Evolutionary conservation across 208 protist genomes (phyloP).

Genomic region (Wallacemonas sp.): DNA sequence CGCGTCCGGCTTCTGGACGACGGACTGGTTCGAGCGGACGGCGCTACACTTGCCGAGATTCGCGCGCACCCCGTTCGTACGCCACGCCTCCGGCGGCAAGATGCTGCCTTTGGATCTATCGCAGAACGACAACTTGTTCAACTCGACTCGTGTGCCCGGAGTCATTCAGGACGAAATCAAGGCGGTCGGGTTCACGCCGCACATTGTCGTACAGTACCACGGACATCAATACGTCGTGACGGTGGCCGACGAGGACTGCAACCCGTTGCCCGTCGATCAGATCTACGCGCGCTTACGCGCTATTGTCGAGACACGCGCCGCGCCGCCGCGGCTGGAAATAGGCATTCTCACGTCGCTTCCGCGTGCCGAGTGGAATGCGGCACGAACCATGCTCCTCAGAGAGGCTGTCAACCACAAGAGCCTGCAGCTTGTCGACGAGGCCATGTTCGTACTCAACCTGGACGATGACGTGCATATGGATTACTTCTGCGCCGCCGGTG

Average conservation of each 20-base stretch:
- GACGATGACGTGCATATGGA: conserved; percentile 49
- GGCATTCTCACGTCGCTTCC: conserved; percentile 62
- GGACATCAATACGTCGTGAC: conserved; percentile 75
- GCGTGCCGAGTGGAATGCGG: conserved; percentile 63
- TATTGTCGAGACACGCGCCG: conserved; percentile 40
- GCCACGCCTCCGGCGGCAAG: conserved; percentile 40
- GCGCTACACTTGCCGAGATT: conserved; percentile 58
- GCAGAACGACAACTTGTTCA: conserved; percentile 81
- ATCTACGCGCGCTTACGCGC: conserved; percentile 75
- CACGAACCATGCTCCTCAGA: conserved; percentile 52
- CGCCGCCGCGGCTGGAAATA: conserved; percentile 41
- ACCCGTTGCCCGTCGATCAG: conserved; percentile 62
- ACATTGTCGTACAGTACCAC: conserved; percentile 76
- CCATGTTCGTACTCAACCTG: conserved; percentile 82
- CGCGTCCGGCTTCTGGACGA: conserved; percentile 37
- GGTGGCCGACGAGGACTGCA: conserved; percentile 67
- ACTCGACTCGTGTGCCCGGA: conserved; percentile 74
- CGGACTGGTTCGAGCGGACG: conserved; percentile 83
- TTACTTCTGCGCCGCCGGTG: conserved; percentile 31
- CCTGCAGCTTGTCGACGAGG: conserved; percentile 71
- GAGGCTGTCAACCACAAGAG: conserved; percentile 47
- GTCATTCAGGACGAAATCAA: conserved; percentile 79
- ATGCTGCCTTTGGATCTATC: conserved; percentile 81
- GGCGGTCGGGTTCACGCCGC: conserved; percentile 50
- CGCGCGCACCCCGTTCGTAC: conserved; percentile 51